Evolutionary conservation across 352 stramenopile genomes (phyloP).

Genomic region (Vaucheria bursata): DNA sequence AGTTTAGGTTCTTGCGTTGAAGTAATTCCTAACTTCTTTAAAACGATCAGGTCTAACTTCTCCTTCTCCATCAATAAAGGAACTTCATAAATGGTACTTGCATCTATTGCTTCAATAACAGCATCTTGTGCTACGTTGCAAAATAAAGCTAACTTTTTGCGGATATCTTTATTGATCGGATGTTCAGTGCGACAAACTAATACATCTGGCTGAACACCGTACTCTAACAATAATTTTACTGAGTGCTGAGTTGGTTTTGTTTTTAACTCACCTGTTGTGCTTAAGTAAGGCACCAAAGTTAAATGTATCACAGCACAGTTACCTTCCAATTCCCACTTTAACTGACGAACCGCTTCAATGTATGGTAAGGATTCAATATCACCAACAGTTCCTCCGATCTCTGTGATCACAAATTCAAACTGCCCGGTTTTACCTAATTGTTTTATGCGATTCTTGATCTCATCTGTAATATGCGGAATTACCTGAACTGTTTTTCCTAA

Average conservation of each 20-base stretch:
- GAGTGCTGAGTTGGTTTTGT: conserved; percentile 99
- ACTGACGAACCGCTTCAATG: conserved; percentile 97
- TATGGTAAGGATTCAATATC: conserved; percentile 99
- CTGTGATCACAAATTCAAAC: conserved; percentile 68
- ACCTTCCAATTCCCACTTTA: conserved; percentile 77
- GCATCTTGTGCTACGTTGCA: no score
- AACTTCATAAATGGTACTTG: no score
- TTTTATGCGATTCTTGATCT: conserved; percentile 94
- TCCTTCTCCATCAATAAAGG: no score
- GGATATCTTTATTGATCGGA: no score
- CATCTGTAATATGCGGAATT: conserved; percentile 66
- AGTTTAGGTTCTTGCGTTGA: no score
- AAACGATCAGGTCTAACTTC: no score
- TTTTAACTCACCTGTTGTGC: conserved; percentile 98
- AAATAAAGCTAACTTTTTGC: no score
- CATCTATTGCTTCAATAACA: no score
- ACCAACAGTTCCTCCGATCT: conserved; percentile 93
- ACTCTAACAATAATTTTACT: no score
- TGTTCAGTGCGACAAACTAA: no score
- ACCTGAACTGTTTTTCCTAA: conserved; percentile 93
- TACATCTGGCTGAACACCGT: no score
- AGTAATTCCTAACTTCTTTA: no score
- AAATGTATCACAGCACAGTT: conserved; percentile 99
- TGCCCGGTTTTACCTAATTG: conserved; percentile 79
- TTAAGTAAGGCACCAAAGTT: conserved; percentile 92